Evolutionary conservation across 2,329 filamentous ascomycete species (phyloP), one percentile per base, ranked within the genome.

Genomic region (Diaporthe ilicicola): DNA sequence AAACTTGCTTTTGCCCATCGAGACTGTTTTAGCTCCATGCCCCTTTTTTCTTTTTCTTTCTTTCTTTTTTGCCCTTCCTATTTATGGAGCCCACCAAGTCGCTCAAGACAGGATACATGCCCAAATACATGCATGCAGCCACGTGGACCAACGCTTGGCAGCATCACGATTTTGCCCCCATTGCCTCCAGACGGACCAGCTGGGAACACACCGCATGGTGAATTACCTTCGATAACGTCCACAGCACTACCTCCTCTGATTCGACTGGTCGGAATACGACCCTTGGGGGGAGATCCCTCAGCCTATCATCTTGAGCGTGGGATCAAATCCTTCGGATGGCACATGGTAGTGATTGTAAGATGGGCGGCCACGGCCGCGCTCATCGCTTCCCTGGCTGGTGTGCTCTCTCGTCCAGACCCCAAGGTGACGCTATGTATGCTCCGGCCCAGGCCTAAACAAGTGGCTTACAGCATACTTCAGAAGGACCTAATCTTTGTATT

Each of bases 231-330:
- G 29, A 51, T 37, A 56, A 34, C 51, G 24, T 59, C 65, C 5
- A 29, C 32, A 27, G 2, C 19, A 8, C 17, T 34, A 12, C 27
- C 22, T 55, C 17, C 29, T 48, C 51, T 59, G 39, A 56, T 39
- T 24, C 53, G 42, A 68, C 65, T 68, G 65, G 65, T 68, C 44
- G 65, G 42, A 39, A 59, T 68, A 68, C 65, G 65, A 50, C 37
- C 34, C 53, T 59, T 27, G 53, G 29, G 44, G 42, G 44, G 9
- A 24, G 12, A 27, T 39, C 42, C 65, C 39, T 56, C 65, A 50
- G 42, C 65, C 65, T 67, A 67, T 67, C 51, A 59, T 22, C 13
- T 50, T 34, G 42, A 42, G 27, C 39, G 29, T 37, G 51, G 29
- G 50, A 46, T 46, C 53, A 48, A 10, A 68, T 56, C 65, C 65